These are phyloP conservation scores for Polytrichum commune DNA, from an alignment of 225 moss, liverwort and hornwort species.

Conservation along the genomic window DNA sequence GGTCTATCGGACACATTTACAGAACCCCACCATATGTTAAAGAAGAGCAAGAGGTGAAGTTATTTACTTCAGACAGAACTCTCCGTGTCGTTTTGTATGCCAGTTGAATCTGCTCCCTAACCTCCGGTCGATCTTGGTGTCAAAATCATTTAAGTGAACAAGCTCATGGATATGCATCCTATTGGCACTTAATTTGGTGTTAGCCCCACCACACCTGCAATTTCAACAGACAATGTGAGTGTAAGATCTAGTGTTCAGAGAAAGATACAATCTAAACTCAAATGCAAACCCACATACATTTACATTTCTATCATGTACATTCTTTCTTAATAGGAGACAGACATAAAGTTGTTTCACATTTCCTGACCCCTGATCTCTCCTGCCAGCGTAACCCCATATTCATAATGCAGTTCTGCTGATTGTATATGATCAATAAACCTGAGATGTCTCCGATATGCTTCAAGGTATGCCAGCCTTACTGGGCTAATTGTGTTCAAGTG, in stretches of 20 bases:
- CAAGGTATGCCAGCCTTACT: too few species aligned
- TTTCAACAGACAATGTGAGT: too few species aligned
- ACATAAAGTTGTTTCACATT: neutral
- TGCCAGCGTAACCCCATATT: too few species aligned
- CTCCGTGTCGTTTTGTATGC: constrained; percentile 9
- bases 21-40: constrained; percentile 4
- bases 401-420: too few species aligned
- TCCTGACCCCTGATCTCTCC: neutral
- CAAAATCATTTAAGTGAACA: constrained; percentile 10
- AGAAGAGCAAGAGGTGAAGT: constrained; percentile 20
- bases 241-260: too few species aligned
- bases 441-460: too few species aligned
- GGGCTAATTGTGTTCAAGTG: too few species aligned
- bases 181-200: constrained; percentile 32
- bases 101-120: neutral
- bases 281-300: neutral
- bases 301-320: neutral
- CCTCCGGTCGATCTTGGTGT: constrained; percentile 1
- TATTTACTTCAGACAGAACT: constrained; percentile 25
- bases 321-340: neutral
- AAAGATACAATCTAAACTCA: neutral
- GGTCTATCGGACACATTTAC: constrained; percentile 15
- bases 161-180: constrained; percentile 9
- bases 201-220: constrained; percentile 61
- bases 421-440: too few species aligned